A percentile compares a stretch with the other conserved stretches of the same genome.
Evolutionary conservation across 352 stramenopile species (phyloP).

Genomic region (Phytophthora citricola): DNA sequence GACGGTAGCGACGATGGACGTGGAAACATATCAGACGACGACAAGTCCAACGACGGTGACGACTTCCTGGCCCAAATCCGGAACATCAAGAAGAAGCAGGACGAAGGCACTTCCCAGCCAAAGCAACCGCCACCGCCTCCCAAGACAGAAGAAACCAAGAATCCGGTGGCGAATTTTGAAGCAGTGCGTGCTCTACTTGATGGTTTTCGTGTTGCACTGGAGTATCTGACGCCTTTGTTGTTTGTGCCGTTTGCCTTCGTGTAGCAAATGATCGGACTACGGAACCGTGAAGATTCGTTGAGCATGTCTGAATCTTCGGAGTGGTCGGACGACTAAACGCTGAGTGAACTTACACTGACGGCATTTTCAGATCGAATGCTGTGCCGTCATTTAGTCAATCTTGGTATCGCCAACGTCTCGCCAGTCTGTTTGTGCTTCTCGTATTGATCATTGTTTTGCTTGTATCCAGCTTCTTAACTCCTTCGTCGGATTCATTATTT

Average conservation of each 20-base stretch:
- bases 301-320: slow-evolving; percentile 88
- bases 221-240: slow-evolving; percentile 3
- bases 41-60: slow-evolving; percentile 80
- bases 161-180: slow-evolving; percentile 73
- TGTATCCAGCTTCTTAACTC: slow-evolving; percentile 14
- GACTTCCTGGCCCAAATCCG: slow-evolving; percentile 84
- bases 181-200: slow-evolving; percentile 35
- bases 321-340: slow-evolving; percentile 86
- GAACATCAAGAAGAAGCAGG: slow-evolving; percentile 86
- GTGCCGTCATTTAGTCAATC: slow-evolving; percentile 27
- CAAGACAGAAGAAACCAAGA: slow-evolving; percentile 59
- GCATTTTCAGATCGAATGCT: slow-evolving; percentile 25
- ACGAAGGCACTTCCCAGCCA: slow-evolving; percentile 44
- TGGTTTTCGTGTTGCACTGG: not conserved
- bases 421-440: slow-evolving; percentile 36
- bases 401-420: slow-evolving; percentile 45
- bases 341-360: slow-evolving; percentile 19
- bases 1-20: slow-evolving; percentile 67
- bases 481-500: slow-evolving; percentile 10
- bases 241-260: slow-evolving; percentile 14
- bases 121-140: slow-evolving; percentile 38
- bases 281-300: slow-evolving; percentile 76
- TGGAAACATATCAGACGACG: slow-evolving; percentile 48
- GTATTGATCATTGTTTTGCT: slow-evolving; percentile 27
- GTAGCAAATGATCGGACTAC: slow-evolving; percentile 87